Conservation (phyloP, 306 rosid genomes). For the Mimosa bimucronata region DNA sequence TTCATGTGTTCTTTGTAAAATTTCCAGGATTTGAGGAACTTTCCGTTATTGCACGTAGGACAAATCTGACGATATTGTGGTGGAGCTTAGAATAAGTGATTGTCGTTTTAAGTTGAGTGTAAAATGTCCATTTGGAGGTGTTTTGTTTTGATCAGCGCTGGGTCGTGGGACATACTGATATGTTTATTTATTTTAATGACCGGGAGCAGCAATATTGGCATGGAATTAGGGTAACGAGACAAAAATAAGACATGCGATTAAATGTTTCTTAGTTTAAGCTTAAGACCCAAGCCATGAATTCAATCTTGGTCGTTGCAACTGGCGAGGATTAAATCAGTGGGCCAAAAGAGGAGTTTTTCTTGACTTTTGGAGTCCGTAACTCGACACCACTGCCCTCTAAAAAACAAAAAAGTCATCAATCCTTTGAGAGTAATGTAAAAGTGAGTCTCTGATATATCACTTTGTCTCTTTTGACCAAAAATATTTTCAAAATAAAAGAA, state of each 20-base stretch:
- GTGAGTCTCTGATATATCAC: no score
- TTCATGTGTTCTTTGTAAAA: slow-evolving; percentile 55
- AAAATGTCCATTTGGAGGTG: slow-evolving; percentile 38
- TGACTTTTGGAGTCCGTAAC: not conserved
- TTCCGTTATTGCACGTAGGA: slow-evolving; percentile 38
- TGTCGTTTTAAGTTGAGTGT: slow-evolving; percentile 37
- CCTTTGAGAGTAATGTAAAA: no score
- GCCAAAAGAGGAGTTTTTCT: not conserved
- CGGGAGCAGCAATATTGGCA: not conserved
- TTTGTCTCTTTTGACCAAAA: no score
- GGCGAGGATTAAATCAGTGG: not conserved
- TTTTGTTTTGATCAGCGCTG: slow-evolving; percentile 1
- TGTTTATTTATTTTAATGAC: not conserved
- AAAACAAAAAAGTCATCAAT: no score
- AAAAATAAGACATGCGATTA: no score
- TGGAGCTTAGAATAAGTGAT: slow-evolving; percentile 36
- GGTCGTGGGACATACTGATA: not conserved
- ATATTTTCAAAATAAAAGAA: no score
- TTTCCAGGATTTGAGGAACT: slow-evolving; percentile 40
- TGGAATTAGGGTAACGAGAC: not conserved
- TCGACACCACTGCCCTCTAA: no score
- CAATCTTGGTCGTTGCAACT: not conserved
- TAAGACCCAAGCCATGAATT: not conserved
- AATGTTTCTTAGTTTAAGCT: not conserved
- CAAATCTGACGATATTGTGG: slow-evolving; percentile 36